These are phyloP conservation scores for Quercus lobata DNA, from an alignment of 331 rosid species.

Conservation along the genomic window DNA sequence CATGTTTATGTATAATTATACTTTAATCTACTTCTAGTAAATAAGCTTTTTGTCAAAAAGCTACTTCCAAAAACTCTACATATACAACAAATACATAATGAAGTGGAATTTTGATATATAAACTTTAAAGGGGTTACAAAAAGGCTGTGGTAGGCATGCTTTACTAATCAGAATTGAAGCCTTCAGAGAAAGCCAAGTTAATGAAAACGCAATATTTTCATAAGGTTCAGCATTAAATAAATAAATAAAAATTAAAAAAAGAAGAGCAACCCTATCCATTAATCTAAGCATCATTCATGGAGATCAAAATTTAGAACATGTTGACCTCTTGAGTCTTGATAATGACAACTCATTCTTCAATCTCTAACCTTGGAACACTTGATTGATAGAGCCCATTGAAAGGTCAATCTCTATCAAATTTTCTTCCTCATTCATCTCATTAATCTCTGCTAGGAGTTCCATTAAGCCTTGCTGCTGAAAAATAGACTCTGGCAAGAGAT, in stretches of 20 bases:
- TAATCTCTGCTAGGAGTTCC: constrained; percentile 53
- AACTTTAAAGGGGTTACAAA: background rate
- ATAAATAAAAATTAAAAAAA: no score
- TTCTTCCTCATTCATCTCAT: constrained; percentile 68
- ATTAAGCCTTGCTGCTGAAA: constrained; percentile 30
- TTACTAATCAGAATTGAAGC: background rate
- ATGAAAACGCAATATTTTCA: background rate
- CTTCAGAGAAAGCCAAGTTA: background rate
- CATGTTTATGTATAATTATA: no score
- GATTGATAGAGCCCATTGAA: constrained; percentile 47
- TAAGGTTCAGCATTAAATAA: background rate
- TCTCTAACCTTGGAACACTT: constrained; percentile 29
- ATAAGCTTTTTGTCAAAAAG: no score
- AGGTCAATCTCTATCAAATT: constrained; percentile 72
- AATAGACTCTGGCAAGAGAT: constrained; percentile 35
- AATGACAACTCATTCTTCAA: constrained; percentile 27
- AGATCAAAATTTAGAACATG: constrained; percentile 20
- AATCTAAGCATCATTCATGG: background rate
- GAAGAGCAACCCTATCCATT: background rate
- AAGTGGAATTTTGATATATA: background rate
- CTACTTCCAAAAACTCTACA: background rate
- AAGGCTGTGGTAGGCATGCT: background rate
- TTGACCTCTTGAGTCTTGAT: constrained; percentile 14
- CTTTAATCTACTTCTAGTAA: no score
- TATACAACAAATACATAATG: background rate